Base-by-base conservation (phyloP, 2,329 filamentous ascomycete species). In the Xylariaceae sp. region DNA sequence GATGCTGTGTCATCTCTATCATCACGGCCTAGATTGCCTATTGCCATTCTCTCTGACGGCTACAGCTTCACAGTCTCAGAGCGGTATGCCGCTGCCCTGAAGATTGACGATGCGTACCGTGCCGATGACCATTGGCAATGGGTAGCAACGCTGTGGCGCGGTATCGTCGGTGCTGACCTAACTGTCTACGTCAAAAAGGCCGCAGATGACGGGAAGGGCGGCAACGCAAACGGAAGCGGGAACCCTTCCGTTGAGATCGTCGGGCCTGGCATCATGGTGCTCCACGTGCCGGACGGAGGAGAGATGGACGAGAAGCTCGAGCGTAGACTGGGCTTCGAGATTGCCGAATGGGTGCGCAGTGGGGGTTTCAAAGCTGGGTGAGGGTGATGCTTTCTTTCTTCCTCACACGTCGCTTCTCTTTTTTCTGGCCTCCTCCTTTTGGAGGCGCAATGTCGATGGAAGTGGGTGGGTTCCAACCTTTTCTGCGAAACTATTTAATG, bases 51-150 rank as follows among this genome's bases (percentile, higher is more conserved):
- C 34, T 86, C 88, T 0, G 83, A 75, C n/a, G 85, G 89, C 18
- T 97, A 91, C 74, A 90, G 91, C 62, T 83, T 97, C 47, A 88
- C 87, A 10, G 82, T 88, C 0, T 88, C 90, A 0, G 89, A 97
- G 71, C 78, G 80, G 52, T 93, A 88, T 71, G 89, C 92, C 1
- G 85, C 83, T 57, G 78, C 81, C 11, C 85, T 92, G 49, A 88
- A 89, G 1, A 91, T 95, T 65, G 77, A 81, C 15, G 92, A 96
- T 70, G 80, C 82, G 5, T 96, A 95, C 72, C 83, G 85, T 13
- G 86, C 89, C 0, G 82, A 89, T n/a, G 92, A 96, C 68, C 93
- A 97, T 75, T 97, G 93, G 92, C 89, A 95, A 73, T 97, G 93
- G 93, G 91, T 94, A 79, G 93, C 93, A 42, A 93, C 89, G 49